Base-by-base conservation (phyloP, 2,329 filamentous ascomycete species). In the Didymella glomerata region DNA sequence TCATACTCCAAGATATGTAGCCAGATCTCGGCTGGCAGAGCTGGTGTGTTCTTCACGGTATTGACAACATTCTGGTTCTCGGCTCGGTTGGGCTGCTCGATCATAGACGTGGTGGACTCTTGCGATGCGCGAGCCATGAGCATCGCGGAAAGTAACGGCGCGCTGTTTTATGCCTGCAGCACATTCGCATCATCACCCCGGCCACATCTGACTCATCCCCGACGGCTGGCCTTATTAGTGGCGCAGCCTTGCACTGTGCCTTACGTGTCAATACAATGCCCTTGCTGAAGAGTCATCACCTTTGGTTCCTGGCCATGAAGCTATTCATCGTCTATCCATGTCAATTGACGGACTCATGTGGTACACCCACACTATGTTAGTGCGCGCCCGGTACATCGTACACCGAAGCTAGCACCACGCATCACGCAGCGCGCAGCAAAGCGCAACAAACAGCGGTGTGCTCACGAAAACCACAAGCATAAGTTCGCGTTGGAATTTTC, bases 1-100 rank as follows among this genome's bases (percentile, higher is more conserved):
- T 54, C 28, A 18, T 60, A 16, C 40, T 64, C 65, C 6, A 70
- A 44, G 34, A 68, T 60, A 14, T 66, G 54, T 14, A 68, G 50
- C 66, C 63, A 70, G 46, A 69, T 38, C 41, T 70, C 68, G 3
- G 51, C 48, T 6, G 65, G 64, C 2, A 69, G 44, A 18, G 14
- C 11, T 10, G 41, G 49, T 22, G 40, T 52, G 22, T 7, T 18
- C 30, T n/a, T 41, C n/a, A 16, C 3, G 25, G 5, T n/a, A n/a
- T 20, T 13, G 24, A 5, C 20, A n/a, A 8, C 24, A 25, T 45
- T 20, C 16, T 10, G 24, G 24, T 45, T 14, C 16, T n/a, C 13
- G 41, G 22, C n/a, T 27, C 6, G 30, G 18, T 41, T 3, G 5
- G 25, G 13, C 24, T 16, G 34, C 10, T 20, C 24, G 41, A 32